Evolutionary conservation across 169 alveolate genomes (phyloP), one percentile per base, ranked within the genome.

Genomic region (Cryptosporidium bovis): DNA sequence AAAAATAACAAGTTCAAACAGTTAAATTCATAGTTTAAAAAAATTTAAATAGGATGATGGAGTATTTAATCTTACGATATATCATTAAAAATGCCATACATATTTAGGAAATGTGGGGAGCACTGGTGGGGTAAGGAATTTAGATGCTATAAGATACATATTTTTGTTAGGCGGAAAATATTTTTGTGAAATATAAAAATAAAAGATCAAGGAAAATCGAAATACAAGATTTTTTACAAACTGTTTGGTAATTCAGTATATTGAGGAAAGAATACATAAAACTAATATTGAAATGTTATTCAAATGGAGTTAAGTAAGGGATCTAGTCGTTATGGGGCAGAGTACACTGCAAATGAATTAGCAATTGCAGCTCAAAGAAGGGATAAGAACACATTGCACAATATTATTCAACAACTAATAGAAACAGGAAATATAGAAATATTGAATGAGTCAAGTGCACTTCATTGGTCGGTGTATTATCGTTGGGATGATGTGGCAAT

Each of bases 401-500:
- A 60, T 77, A 77, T 77, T 40, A 77, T 77, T 60, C 87, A 77
- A 34, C 87, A 77, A 50, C 40, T 77, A 29, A 77, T 77, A 24
- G 87, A 77, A 44, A 77, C 87, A 1, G 87, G 87, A n/a, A 56
- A 84, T 65, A 82, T 83, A 44, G 92, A 83, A n/a, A 84, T 84
- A 82, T 36, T 91, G 36, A 91, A 91, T 51, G 69, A 44, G 20
- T 89, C 91, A 34, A 91, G 84, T 56, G 82, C 91, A 13, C 51
- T 91, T 10, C 93, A 91, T 58, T 91, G 93, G 93, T 50, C 96
- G 27, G 93, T 95, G 66, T 93, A 91, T 84, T 91, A 92, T 69
- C 94, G 95, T 91, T 90, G 92, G 90, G 85, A 95, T 90, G 67
- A 93, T 95, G 65, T 92, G 94, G 33, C 93, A 90, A 46, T 94